Evolutionary conservation across 345 rosid species (phyloP).

Genomic region (Adansonia digitata): DNA sequence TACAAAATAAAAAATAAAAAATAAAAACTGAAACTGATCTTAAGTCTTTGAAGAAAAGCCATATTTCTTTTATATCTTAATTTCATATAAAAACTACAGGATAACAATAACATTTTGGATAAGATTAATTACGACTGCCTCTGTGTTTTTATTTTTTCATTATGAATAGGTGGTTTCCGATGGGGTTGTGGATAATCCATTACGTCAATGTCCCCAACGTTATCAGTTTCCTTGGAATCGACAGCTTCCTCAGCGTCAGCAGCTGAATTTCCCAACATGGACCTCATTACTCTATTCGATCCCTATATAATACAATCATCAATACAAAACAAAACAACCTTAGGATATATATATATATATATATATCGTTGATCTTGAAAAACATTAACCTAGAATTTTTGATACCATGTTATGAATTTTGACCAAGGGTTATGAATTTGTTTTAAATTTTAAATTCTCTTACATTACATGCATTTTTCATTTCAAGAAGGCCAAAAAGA

Average conservation of each 20-base stretch:
- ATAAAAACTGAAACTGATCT: not conserved
- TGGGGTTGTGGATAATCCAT: conserved; percentile 93
- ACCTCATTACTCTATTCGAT: conserved; percentile 20
- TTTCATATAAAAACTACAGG: not conserved
- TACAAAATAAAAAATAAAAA: not conserved
- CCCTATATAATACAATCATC: conserved; percentile 21
- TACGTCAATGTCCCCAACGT: conserved; percentile 41
- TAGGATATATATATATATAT: too few relatives aligned
- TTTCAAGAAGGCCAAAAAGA: not conserved
- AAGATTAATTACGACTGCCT: not conserved
- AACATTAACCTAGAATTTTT: not conserved
- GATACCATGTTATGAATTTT: not conserved
- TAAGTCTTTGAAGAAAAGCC: not conserved
- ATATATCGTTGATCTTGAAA: not conserved
- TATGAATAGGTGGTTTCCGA: conserved; percentile 90
- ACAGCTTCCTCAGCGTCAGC: conserved; percentile 23
- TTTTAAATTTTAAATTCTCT: not conserved
- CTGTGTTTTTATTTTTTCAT: conserved; percentile 41
- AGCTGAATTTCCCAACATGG: conserved; percentile 15
- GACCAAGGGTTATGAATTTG: not conserved
- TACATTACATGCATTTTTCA: not conserved
- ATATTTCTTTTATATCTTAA: not conserved
- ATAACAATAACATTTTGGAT: not conserved
- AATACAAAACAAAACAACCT: not conserved
- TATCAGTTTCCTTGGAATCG: conserved; percentile 29